Percentiles rank a stretch among this genome's conserved stretches.
Conservation (phyloP, 768 basidiomycete species). For the Leccinum ochraceum region DNA sequence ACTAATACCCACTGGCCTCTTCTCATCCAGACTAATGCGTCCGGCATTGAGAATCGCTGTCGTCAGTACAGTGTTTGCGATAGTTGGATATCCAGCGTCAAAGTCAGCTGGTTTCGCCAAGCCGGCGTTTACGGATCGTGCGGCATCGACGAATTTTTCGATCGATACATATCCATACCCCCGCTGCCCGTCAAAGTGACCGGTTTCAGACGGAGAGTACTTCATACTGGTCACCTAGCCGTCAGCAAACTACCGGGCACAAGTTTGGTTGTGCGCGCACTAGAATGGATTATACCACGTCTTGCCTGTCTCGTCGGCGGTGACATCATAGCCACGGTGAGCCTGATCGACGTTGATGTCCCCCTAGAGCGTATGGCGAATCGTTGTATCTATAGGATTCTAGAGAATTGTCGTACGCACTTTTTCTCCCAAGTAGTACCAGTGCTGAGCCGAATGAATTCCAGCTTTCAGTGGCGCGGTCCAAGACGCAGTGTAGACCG, state of each 20-base stretch:
- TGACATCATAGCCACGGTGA: conserved; percentile 90
- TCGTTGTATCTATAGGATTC: neutral
- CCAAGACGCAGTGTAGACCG: conserved; percentile 93
- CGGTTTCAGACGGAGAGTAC: conserved; percentile 88
- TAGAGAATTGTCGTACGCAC: conserved; percentile 36
- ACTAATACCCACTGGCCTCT: conserved; percentile 77
- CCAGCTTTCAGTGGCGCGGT: conserved; percentile 89
- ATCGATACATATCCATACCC: conserved; percentile 93
- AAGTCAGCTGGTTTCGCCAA: conserved; percentile 66
- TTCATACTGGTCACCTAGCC: conserved; percentile 66
- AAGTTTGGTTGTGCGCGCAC: conserved; percentile 46
- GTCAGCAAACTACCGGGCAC: conserved; percentile 7
- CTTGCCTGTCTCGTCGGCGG: conserved; percentile 83
- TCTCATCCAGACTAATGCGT: conserved; percentile 87
- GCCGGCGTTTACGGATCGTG: conserved; percentile 75
- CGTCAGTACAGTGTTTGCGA: conserved; percentile 83
- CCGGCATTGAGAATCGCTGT: conserved; percentile 92
- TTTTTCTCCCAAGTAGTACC: conserved; percentile 96
- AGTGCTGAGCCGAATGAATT: conserved; percentile 89
- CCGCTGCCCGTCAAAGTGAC: conserved; percentile 92
- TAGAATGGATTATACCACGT: conserved; percentile 90
- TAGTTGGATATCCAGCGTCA: conserved; percentile 87
- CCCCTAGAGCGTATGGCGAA: conserved; percentile 53
- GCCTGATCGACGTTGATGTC: conserved; percentile 93
- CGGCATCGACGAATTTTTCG: conserved; percentile 89